Evolutionary conservation across 2,329 filamentous ascomycete genomes (phyloP).

Genomic region (Diplocarpon mali): DNA sequence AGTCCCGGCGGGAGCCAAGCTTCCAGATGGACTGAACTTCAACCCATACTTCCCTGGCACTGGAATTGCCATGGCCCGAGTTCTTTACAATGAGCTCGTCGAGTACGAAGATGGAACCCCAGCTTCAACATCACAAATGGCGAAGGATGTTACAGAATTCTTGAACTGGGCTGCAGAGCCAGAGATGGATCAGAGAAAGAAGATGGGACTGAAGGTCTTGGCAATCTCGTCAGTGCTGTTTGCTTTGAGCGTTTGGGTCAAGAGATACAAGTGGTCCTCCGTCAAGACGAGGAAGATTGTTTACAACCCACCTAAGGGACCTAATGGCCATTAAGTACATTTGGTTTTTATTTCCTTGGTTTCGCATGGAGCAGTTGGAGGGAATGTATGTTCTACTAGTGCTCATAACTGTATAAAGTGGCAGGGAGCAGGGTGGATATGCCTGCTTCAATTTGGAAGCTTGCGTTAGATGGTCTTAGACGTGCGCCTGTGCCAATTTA

Average conservation of each 20-base stretch:
- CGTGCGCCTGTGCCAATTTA: constrained; percentile 23
- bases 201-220: constrained; percentile 97
- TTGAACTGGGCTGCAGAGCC: constrained; percentile 98
- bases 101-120: constrained; percentile 97
- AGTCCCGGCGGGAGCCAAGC: constrained; percentile 75
- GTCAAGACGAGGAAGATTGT: constrained; percentile 92
- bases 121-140: constrained; percentile 95
- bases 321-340: constrained; percentile 17
- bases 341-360: constrained; percentile 19
- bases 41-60: constrained; percentile 99
- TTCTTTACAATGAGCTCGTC: constrained; percentile 92
- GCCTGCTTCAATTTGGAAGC: constrained; percentile 20
- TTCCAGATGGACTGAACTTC: constrained; percentile 92
- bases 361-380: constrained; percentile 9
- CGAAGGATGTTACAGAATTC: constrained; percentile 98
- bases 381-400: constrained; percentile 27
- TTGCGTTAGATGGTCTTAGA: constrained; percentile 22
- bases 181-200: constrained; percentile 99
- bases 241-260: constrained; percentile 89
- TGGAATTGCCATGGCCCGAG: constrained; percentile 97
- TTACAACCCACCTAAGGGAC: constrained; percentile 60
- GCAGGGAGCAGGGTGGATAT: constrained; percentile 7
- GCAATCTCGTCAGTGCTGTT: constrained; percentile 68
- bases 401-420: constrained; percentile 25
- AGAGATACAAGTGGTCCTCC: constrained; percentile 98